A percentile compares a stretch with the other conserved stretches of the same genome.
These are phyloP conservation scores for Cryptosporidium ubiquitum DNA, from an alignment of 169 alveolate genomes.

Conservation along the genomic window DNA sequence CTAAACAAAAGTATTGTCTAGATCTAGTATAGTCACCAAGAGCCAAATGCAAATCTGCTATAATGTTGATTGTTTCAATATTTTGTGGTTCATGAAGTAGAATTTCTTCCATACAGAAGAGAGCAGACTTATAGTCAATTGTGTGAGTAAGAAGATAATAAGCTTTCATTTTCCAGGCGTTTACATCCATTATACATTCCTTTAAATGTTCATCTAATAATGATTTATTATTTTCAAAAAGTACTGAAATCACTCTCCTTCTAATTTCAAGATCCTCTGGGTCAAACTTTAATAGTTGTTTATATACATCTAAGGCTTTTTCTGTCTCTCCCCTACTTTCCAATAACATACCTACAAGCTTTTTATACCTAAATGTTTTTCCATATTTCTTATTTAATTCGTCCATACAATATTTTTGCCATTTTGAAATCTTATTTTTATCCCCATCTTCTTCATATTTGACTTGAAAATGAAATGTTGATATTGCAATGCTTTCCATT, in stretches of 20 bases:
- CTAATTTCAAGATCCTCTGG: constrained; percentile 54
- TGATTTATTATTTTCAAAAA: background rate
- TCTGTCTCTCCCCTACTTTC: constrained; percentile 48
- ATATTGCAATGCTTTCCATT: constrained; percentile 46
- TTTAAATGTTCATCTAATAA: constrained; percentile 40
- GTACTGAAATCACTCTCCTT: constrained; percentile 28
- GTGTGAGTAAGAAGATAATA: constrained; percentile 2
- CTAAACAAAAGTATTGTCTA: constrained; percentile 33
- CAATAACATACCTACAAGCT: constrained; percentile 33
- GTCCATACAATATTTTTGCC: constrained; percentile 59
- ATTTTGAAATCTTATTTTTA: constrained; percentile 15
- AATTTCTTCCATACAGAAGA: constrained; percentile 61
- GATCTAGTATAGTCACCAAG: constrained; percentile 12
- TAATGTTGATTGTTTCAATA: constrained; percentile 28
- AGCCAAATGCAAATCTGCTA: constrained; percentile 43
- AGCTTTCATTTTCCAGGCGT: constrained; percentile 49
- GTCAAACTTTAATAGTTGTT: constrained; percentile 21
- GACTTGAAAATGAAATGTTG: constrained; percentile 18
- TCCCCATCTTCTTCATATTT: background rate
- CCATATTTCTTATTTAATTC: constrained; percentile 29
- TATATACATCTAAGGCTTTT: constrained; percentile 47
- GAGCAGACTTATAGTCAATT: constrained; percentile 4
- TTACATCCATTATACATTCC: constrained; percentile 48
- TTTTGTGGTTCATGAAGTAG: constrained; percentile 67
- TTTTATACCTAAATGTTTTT: constrained; percentile 9